Base-by-base conservation (phyloP, 2,329 filamentous ascomycete species). In the Plectosphaerella cucumerina region DNA sequence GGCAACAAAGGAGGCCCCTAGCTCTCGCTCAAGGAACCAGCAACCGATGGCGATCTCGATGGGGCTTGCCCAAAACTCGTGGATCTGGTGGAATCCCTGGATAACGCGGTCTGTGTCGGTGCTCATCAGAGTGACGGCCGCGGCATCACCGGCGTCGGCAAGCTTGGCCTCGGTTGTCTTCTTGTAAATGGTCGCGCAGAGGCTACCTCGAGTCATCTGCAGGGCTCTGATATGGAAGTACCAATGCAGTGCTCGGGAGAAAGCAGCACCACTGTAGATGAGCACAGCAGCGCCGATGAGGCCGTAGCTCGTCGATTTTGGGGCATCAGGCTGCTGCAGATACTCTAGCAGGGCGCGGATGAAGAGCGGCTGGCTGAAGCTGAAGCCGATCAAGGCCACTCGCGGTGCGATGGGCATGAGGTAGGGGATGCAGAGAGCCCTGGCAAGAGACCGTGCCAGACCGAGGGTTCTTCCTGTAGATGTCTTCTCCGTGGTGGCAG, bases 291-390 rank as follows among this genome's bases (percentile, higher is more conserved):
- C 72, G 2, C 67, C 73, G 10, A 77, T 71, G 5, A 75, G 63
- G 0, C 73, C 73, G 51, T 72, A 74, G 2, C 70, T 66, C 14
- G 61, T 50, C 3, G 49, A 59, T 31, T 64, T 68, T 1, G 56
- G 52, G 0, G 55, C 51, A 8, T 59, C 51, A 2, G 65, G 56
- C 3, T 56, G 41, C 18, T 59, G 51, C 3, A 72, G 56, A 37
- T 63, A 64, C 12, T 57, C 43, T 3, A 72, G 51, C 0, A 69
- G 53, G 2, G 57, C 58, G 35, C 59, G 48, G 42, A 74, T 61
- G 21, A 74, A 58, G n/a, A 73, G 67, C 0, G 71, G 71, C 51
- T 74, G 71, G 11, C 62, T 60, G 51, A 72, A 71, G 2, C 50
- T 64, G 53, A 73, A 70, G 1, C 57, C 69, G 2, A 53, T 55